Evolutionary conservation across 371 early-diverging fungal species (phyloP), one percentile per base, ranked within the genome.

Genomic region (Dentiscutata heterogama): DNA sequence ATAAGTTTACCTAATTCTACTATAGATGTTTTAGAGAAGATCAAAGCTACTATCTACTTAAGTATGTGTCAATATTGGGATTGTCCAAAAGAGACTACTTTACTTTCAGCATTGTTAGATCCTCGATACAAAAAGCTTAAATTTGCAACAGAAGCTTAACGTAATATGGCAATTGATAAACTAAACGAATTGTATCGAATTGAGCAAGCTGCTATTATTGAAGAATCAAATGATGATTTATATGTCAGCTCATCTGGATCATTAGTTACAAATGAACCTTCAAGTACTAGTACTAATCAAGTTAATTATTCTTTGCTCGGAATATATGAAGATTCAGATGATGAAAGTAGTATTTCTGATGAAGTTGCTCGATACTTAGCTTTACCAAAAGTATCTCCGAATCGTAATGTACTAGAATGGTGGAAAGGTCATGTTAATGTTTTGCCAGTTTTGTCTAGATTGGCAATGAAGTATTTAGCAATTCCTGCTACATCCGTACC

Each of bases 401-500:
- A 63, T 63, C 13, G 25, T 8, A 22, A 27, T 63, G 6, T 25
- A 22, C 25, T 63, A 63, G 18, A 22, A 63, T 63, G 11, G 63
- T 63, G 25, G 63, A 63, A 63, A 63, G 25, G 13, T 63, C 18
- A 63, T 63, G 6, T 22, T 18, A 63, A 3, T 63, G 22, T 3
- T 5, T 63, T 63, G 27, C 39, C 70, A 70, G 16, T 70, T 20
- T 70, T 70, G 22, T 42, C 70, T 35, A 70, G 35, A 39, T 50
- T 70, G 20, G 70, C 70, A 42, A 70, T 27, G n/a, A 70, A 42
- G 20, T 70, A 70, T 39, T 50, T 70, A 22, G 46, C 39, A 3
- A 50, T 70, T 39, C n/a, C 70, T 70, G 39, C 39, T 50, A 70
- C 70, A 11, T 70, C 46, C 14, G 16, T 39, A 11, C 25, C 39